phyloP scores from a whole-genome alignment of 1,284 basidiomycete species.

The Ganoderma lucidum region DNA sequence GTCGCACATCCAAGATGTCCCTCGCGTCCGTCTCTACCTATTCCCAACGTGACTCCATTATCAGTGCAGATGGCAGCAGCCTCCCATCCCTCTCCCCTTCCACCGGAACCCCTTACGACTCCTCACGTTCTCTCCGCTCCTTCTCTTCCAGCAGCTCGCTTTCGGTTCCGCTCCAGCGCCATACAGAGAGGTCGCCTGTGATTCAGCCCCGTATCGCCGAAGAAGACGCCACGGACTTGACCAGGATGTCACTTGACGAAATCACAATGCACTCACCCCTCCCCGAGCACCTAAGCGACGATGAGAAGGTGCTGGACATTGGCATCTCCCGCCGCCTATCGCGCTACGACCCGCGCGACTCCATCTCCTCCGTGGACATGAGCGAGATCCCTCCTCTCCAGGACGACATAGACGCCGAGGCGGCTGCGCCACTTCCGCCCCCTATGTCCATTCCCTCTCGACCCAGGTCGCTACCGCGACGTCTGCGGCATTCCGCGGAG shows the following conservation, averaged over 20 bases:
- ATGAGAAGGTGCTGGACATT: slow-evolving; percentile 37
- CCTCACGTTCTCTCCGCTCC: slow-evolving; percentile 42
- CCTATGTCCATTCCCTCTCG: slow-evolving; percentile 16
- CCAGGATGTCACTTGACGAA: slow-evolving; percentile 40
- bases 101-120: slow-evolving; percentile 34
- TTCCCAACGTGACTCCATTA: slow-evolving; percentile 42
- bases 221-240: slow-evolving; percentile 41
- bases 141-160: slow-evolving; percentile 41
- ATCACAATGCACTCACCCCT: slow-evolving; percentile 35
- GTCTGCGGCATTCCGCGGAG: slow-evolving; percentile 22
- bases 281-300: slow-evolving; percentile 37
- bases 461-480: slow-evolving; percentile 4
- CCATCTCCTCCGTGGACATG: slow-evolving; percentile 51
- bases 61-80: slow-evolving; percentile 34
- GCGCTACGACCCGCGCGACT: slow-evolving; percentile 31
- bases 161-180: slow-evolving; percentile 29
- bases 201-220: slow-evolving; percentile 39
- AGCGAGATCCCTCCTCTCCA: slow-evolving; percentile 48
- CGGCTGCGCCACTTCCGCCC: neutral
- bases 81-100: slow-evolving; percentile 34
- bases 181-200: slow-evolving; percentile 33
- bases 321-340: slow-evolving; percentile 25
- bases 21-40: slow-evolving; percentile 41
- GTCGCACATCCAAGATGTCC: slow-evolving; percentile 45
- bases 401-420: slow-evolving; percentile 35